phyloP scores from a whole-genome alignment of 352 stramenopile genomes.

The Pythium folliculosum region DNA sequence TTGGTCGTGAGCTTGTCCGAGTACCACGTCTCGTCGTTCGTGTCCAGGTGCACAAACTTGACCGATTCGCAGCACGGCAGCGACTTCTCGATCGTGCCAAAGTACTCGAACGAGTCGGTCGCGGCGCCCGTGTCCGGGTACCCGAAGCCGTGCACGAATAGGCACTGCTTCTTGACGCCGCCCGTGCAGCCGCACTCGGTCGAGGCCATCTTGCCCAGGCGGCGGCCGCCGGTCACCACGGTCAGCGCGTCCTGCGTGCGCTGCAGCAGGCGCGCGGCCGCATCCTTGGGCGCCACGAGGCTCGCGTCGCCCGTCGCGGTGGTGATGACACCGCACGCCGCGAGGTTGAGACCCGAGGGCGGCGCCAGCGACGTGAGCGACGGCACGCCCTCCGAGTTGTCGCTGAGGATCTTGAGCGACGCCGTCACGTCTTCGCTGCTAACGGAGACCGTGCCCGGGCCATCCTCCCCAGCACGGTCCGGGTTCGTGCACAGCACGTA shows the following conservation, averaged over 20 bases:
- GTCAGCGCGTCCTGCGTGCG: slow-evolving; percentile 15
- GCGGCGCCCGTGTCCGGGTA: neutral
- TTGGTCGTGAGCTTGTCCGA: slow-evolving; percentile 26
- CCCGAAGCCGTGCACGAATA: slow-evolving; percentile 39
- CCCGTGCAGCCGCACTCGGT: slow-evolving; percentile 15
- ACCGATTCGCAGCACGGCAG: slow-evolving; percentile 37
- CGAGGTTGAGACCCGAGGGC: slow-evolving; percentile 1
- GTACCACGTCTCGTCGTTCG: slow-evolving; percentile 34
- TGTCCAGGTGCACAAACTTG: slow-evolving; percentile 45
- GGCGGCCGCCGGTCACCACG: slow-evolving; percentile 12
- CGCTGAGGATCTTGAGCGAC: slow-evolving; percentile 21
- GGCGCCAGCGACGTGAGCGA: slow-evolving; percentile 15
- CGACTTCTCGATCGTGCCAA: slow-evolving; percentile 28
- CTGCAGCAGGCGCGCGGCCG: slow-evolving; percentile 7
- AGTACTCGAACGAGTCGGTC: slow-evolving; percentile 33
- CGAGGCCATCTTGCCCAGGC: slow-evolving; percentile 11
- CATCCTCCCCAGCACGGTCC: neutral
- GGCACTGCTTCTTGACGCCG: slow-evolving; percentile 30
- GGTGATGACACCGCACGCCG: slow-evolving; percentile 1
- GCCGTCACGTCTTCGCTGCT: slow-evolving; percentile 25
- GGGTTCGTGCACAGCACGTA: slow-evolving; percentile 29
- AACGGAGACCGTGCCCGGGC: neutral
- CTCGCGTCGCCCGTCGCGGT: slow-evolving; percentile 7
- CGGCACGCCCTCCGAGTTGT: slow-evolving; percentile 22
- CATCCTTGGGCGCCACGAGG: slow-evolving; percentile 5